phyloP scores from a whole-genome alignment of 2,329 filamentous ascomycete species.

The Fusarium mangiferae region DNA sequence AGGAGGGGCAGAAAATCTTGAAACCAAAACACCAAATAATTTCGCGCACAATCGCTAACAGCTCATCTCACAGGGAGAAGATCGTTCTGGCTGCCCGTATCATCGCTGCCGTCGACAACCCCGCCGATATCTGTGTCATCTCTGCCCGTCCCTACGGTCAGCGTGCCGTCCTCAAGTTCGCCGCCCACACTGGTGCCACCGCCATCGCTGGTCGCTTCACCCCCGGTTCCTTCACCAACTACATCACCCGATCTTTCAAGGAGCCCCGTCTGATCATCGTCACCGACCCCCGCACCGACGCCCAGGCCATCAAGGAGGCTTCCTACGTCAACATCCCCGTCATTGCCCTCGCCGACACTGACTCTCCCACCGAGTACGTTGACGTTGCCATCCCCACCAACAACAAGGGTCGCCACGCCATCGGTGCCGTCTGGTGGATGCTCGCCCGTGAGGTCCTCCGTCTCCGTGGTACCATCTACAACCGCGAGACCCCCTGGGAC shows the following conservation, averaged over 20 bases:
- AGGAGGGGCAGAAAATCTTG: slow-evolving; percentile 30
- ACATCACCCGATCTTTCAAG: slow-evolving; percentile 99
- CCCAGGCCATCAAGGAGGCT: slow-evolving; percentile 99
- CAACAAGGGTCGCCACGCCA: slow-evolving; percentile 99
- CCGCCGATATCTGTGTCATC: slow-evolving; percentile 98
- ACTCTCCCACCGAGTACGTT: slow-evolving; percentile 99
- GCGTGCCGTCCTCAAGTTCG: slow-evolving; percentile 99
- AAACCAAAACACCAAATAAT: slow-evolving; percentile 32
- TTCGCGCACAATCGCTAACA: slow-evolving; percentile 30
- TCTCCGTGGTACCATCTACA: slow-evolving; percentile 95
- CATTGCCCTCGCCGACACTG: slow-evolving; percentile 98
- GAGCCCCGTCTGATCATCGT: slow-evolving; percentile 99
- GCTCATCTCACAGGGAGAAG: slow-evolving; percentile 81
- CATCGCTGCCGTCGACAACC: slow-evolving; percentile 99
- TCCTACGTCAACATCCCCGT: slow-evolving; percentile 99
- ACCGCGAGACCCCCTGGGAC: slow-evolving; percentile 97
- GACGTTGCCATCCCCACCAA: slow-evolving; percentile 99
- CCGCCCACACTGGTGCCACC: slow-evolving; percentile 95
- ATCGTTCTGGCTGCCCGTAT: slow-evolving; percentile 98
- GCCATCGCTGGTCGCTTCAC: slow-evolving; percentile 99
- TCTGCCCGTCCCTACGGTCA: slow-evolving; percentile 99
- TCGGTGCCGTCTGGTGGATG: slow-evolving; percentile 99
- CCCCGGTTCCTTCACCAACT: slow-evolving; percentile 99
- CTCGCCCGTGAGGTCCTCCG: slow-evolving; percentile 99
- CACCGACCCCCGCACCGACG: slow-evolving; percentile 99